Evolutionary conservation across 1,139 yeast species (phyloP), one percentile per base, ranked within the genome.

Genomic region (Candida smagusa): DNA sequence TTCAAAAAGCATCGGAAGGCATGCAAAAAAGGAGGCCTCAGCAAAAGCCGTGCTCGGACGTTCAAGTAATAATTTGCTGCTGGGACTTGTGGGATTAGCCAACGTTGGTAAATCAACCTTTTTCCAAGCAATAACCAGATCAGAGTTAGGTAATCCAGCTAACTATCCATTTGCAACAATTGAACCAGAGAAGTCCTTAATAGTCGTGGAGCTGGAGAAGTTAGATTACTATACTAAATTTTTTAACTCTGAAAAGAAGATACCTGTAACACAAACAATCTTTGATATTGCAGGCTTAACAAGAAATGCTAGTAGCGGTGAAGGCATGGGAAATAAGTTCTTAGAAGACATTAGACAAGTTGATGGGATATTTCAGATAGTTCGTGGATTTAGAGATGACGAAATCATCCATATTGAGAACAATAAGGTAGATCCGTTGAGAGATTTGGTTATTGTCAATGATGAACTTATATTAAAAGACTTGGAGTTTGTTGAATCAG

Each of bases 131-230:
- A 79, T 90, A 45, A 89, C 97, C 25, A 76, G 78, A 43, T 76
- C 84, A 7, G 71, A 66, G 11, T 57, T 83, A 36, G 89, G 92
- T 0, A 83, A 81, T 43, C 89, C 90, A 2, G 90, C 88, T 22
- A 84, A 84, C 54, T 84, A 83, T 51, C 90, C 92, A 3, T 84
- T 80, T 61, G 92, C 90, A 9, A 84, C 92, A 1, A 83, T 84
- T 27, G 83, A 81, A 30, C 87, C 90, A 0, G 85, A 79, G 48
- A 82, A 81, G 52, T 79, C 88, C 13, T 62, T 74, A 36, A 77
- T 81, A 2, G 60, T 73, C 7, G 83, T 81, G 2, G 81, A 80
- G 13, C 74, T 79, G 42, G 56, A 57, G 9, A 68, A 69, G 44
- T 58, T 84, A n/a, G 68, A 71, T 25, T 68, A 64, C 34, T 57